These are phyloP conservation scores for Turritis glabra DNA, from an alignment of 345 rosid genomes.

Conservation along the genomic window DNA sequence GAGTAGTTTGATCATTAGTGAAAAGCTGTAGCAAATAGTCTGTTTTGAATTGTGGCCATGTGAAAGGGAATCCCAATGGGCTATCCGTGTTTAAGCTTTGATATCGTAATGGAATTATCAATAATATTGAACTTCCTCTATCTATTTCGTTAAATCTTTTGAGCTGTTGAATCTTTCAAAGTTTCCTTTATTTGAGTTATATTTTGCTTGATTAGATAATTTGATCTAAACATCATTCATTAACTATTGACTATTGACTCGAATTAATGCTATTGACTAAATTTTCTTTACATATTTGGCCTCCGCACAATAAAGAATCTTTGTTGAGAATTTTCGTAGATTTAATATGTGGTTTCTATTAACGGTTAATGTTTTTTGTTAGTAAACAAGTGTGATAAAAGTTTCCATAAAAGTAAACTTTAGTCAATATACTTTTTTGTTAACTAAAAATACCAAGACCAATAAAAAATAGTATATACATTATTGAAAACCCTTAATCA, in stretches of 20 bases:
- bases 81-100: no score
- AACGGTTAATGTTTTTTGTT: no score
- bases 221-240: no score
- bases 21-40: not conserved
- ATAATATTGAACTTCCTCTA: not conserved
- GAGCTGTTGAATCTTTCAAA: no score
- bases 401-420: not conserved
- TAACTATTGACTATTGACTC: conserved; percentile 1
- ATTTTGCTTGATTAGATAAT: no score
- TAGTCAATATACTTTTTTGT: not conserved
- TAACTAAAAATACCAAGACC: not conserved
- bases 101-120: not conserved
- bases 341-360: no score
- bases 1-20: not conserved
- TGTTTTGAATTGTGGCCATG: not conserved
- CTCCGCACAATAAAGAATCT: no score
- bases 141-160: no score
- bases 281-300: not conserved
- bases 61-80: not conserved
- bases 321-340: no score
- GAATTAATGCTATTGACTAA: not conserved
- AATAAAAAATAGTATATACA: not conserved
- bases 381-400: no score
- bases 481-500: not conserved
- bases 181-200: no score